Evolutionary conservation across 495 filamentous ascomycete species (phyloP).

Genomic region (Margaritispora aquatica): DNA sequence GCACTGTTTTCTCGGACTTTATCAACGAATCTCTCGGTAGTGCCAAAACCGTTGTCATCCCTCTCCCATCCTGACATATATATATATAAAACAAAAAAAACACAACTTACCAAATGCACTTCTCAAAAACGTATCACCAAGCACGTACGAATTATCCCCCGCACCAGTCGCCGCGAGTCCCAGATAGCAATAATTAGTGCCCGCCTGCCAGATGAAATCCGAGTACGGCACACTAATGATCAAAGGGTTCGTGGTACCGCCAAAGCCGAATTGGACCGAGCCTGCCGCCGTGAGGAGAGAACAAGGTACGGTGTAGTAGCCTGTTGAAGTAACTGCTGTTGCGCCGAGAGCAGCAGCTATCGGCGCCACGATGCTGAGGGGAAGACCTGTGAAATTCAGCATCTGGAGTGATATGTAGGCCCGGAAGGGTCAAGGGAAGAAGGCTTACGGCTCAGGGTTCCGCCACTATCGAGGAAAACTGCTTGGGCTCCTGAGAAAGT

Average conservation of each 20-base stretch:
- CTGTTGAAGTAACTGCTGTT: slow-evolving; percentile 38
- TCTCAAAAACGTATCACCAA: slow-evolving; percentile 10
- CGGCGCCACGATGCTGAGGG: neutral
- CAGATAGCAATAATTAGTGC: slow-evolving; percentile 32
- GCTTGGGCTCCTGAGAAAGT: neutral
- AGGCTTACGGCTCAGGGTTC: slow-evolving; percentile 60
- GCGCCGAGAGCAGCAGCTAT: slow-evolving; percentile 34
- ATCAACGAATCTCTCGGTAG: too few relatives aligned
- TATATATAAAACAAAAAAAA: neutral
- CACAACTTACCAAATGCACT: neutral
- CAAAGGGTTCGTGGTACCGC: slow-evolving; percentile 23
- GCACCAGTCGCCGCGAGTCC: slow-evolving; percentile 48
- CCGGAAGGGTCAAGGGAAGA: too few relatives aligned
- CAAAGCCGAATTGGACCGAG: slow-evolving; percentile 59
- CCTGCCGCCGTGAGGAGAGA: slow-evolving; percentile 40
- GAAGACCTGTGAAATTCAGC: neutral
- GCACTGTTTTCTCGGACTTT: neutral
- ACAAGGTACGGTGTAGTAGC: slow-evolving; percentile 57
- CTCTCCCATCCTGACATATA: neutral
- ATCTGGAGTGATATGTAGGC: slow-evolving; percentile 3
- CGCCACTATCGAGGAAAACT: slow-evolving; percentile 65
- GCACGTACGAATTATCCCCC: slow-evolving; percentile 7
- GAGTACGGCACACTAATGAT: slow-evolving; percentile 55
- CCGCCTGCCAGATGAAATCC: slow-evolving; percentile 56
- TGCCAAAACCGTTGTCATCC: too few relatives aligned